Base-by-base conservation (phyloP, 768 basidiomycete genomes). In the Dentipellis fragilis region DNA sequence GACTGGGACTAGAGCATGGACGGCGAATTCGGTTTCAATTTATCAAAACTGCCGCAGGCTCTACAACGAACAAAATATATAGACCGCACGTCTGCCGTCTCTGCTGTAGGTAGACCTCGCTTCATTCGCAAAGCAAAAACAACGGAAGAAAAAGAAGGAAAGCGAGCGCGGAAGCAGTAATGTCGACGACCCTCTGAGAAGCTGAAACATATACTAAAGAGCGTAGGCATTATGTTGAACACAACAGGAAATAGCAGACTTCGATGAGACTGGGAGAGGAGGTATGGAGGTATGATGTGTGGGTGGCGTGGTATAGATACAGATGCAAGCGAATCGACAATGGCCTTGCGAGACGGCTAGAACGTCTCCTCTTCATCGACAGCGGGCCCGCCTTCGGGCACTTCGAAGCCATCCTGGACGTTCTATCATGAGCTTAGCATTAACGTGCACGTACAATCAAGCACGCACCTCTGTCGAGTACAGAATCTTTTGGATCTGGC, bases 381-480 rank as follows among this genome's bases (percentile, higher is more conserved):
- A 17, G 52, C 19, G 0, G 70, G 75, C 35, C 63, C 69, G 47
- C 58, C 75, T 8, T 91, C 89, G 2, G 93, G 92, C 11, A 93
- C 90, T 66, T 94, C 93, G 63, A 94, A 94, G 53, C 93, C 93
- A 11, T 94, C 93, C 93, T 95, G 70, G 6, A 10, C 37, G 23
- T 39, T 22, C 53, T 16, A 16, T 23, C 17, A 57, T 63, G 12
- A 58, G 63, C 39, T 36, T 29, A 49, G 47, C 39, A 14, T 38
- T 47, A 23, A 48, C 21, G 35, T 10, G 49, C 46, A 29, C 34
- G 49, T 55, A 60, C 1, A 38, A 50, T 37, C 19, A 21, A 47
- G 14, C 50, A 69, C 80, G 55, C 60, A 93, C 95, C 83, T 96
- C 93, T 11, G 94, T 96, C 21, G 87, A 87, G 69, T 98, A 98